phyloP scores from a whole-genome alignment of 1,139 yeast species.

The Yamadazyma triangularis region DNA sequence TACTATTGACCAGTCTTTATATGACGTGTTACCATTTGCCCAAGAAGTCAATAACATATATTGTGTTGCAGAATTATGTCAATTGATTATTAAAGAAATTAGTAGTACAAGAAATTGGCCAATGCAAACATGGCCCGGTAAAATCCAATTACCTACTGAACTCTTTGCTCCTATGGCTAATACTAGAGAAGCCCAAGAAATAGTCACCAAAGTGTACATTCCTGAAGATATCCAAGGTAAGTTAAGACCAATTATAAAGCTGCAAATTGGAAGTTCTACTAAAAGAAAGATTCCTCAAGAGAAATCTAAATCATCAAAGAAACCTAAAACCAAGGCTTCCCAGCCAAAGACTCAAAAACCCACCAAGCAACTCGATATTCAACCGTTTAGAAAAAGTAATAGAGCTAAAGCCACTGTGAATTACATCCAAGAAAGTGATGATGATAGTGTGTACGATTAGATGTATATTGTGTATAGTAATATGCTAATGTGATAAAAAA shows the following conservation, averaged over 20 bases:
- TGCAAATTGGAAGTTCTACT: conserved; percentile 14
- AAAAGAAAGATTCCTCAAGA: conserved; percentile 7
- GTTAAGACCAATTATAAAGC: conserved; percentile 23
- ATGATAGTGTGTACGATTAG: conserved; percentile 2
- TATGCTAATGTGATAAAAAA: no score
- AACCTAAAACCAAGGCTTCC: conserved; percentile 1
- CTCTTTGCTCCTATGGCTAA: conserved; percentile 54
- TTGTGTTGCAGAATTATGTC: conserved; percentile 69
- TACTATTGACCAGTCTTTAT: conserved; percentile 32
- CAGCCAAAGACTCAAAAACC: conserved; percentile 30
- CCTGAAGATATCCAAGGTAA: conserved; percentile 36
- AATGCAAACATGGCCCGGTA: conserved; percentile 79
- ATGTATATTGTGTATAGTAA: neutral
- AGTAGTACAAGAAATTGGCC: conserved; percentile 64
- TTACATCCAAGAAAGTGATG: conserved; percentile 25
- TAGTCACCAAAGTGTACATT: conserved; percentile 46
- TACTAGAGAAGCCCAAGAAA: conserved; percentile 38
- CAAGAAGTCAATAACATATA: conserved; percentile 44
- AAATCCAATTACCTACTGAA: conserved; percentile 61
- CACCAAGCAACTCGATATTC: conserved; percentile 35
- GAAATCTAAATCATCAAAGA: conserved; percentile 3
- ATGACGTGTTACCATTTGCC: conserved; percentile 22
- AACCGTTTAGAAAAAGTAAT: conserved; percentile 40
- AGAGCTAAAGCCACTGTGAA: conserved; percentile 35
- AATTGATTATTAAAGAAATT: conserved; percentile 55